Conservation (phyloP, 2,329 filamentous ascomycete species). For the Nigrograna mackinnonii region DNA sequence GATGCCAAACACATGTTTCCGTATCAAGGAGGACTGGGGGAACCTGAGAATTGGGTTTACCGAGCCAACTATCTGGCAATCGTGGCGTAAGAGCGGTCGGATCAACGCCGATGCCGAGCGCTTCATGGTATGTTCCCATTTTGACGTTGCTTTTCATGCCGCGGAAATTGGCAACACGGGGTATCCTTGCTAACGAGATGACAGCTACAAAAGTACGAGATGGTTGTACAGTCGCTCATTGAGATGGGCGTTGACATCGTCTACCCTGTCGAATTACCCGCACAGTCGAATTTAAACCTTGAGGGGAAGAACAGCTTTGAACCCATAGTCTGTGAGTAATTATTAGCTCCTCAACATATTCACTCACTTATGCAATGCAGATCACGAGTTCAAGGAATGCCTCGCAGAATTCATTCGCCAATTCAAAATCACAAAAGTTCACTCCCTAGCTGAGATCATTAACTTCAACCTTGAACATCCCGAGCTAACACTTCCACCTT, state of each 20-base stretch:
- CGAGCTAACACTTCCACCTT: conserved; percentile 35
- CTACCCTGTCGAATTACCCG: conserved; percentile 35
- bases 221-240: conserved; percentile 36
- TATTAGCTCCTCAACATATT: neutral
- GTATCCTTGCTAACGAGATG: conserved; percentile 2
- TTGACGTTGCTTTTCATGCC: neutral
- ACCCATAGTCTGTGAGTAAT: conserved; percentile 37
- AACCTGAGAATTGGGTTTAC: conserved; percentile 38
- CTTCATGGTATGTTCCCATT: conserved; percentile 34
- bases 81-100: conserved; percentile 36
- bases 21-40: conserved; percentile 35
- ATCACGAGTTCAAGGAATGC: conserved; percentile 39
- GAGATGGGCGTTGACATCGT: conserved; percentile 40
- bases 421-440: conserved; percentile 38
- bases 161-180: conserved; percentile 6
- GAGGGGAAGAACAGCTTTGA: conserved; percentile 39
- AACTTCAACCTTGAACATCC: conserved; percentile 42
- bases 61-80: conserved; percentile 38
- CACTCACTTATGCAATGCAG: conserved; percentile 14
- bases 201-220: conserved; percentile 39
- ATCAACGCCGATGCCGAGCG: conserved; percentile 40
- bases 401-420: conserved; percentile 37
- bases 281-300: conserved; percentile 31
- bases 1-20: conserved; percentile 26
- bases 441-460: conserved; percentile 40